Percentiles rank a stretch among this genome's conserved stretches.
Evolutionary conservation across 2,329 filamentous ascomycete genomes (phyloP).

Genomic region (Colletotrichum sp.): DNA sequence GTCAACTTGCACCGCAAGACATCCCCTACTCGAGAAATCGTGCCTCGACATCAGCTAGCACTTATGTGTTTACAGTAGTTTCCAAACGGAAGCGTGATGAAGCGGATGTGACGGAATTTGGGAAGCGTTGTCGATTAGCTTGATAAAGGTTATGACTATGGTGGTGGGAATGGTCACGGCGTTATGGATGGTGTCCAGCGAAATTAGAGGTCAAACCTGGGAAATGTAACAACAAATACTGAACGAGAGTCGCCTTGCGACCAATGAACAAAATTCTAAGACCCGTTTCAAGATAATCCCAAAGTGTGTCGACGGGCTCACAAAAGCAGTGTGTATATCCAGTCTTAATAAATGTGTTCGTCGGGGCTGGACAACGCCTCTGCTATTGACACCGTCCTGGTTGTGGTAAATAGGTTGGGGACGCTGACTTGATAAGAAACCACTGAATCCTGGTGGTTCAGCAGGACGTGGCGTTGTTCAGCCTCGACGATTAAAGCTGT

Average conservation of each 20-base stretch:
- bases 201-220: not conserved
- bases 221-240: conserved; percentile 1
- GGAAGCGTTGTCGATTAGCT: conserved; percentile 17
- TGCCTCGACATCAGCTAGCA: not conserved
- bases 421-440: no score
- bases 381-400: no score
- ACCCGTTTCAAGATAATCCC: not conserved
- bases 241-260: not conserved
- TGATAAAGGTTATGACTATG: not conserved
- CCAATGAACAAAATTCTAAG: not conserved
- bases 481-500: not conserved
- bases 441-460: no score
- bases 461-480: no score
- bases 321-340: not conserved
- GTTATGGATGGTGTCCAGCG: not conserved
- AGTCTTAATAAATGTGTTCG: no score
- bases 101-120: not conserved
- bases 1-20: not conserved
- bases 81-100: conserved; percentile 16
- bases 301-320: not conserved
- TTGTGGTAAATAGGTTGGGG: no score
- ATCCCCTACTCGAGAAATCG: not conserved
- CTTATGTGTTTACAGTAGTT: not conserved
- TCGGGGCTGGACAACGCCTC: no score
- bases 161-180: not conserved